Evolutionary conservation across 1,284 basidiomycete genomes (phyloP).

Genomic region (Melampsora americana): DNA sequence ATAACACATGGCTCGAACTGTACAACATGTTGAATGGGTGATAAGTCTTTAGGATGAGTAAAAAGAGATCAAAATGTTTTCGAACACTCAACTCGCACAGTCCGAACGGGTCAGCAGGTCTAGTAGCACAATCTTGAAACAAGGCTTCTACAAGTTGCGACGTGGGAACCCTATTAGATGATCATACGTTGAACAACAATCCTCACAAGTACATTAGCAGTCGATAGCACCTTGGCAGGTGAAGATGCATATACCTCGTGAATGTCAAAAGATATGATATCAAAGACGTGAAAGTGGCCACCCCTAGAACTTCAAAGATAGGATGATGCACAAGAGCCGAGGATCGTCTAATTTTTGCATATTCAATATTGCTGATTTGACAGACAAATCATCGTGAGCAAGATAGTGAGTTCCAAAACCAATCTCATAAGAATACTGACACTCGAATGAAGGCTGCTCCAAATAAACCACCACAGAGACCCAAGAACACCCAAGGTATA

Average conservation of each 20-base stretch:
- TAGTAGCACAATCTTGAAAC: slow-evolving; percentile 63
- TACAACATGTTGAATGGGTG: not conserved
- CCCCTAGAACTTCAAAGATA: slow-evolving; percentile 64
- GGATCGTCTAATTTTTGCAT: slow-evolving; percentile 63
- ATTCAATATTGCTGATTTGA: slow-evolving; percentile 59
- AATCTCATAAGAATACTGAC: not conserved
- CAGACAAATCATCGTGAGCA: not conserved
- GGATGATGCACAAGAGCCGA: slow-evolving; percentile 64
- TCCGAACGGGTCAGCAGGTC: slow-evolving; percentile 18
- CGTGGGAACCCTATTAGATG: slow-evolving; percentile 61
- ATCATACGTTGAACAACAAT: not conserved
- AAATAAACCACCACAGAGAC: slow-evolving; percentile 36
- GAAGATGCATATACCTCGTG: slow-evolving; percentile 56
- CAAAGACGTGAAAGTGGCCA: slow-evolving; percentile 65
- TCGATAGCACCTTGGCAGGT: not conserved
- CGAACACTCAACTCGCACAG: slow-evolving; percentile 34
- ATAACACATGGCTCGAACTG: slow-evolving; percentile 44
- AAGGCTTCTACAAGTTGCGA: slow-evolving; percentile 69
- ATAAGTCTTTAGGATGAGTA: not conserved
- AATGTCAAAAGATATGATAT: slow-evolving; percentile 66
- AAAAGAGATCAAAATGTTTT: slow-evolving; percentile 53
- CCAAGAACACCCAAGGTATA: slow-evolving; percentile 55
- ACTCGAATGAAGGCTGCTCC: slow-evolving; percentile 36
- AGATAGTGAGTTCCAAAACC: not conserved
- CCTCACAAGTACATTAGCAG: not conserved